These are phyloP conservation scores for Sabuloglossum arenarium DNA, from an alignment of 495 filamentous ascomycete genomes.

Conservation along the genomic window DNA sequence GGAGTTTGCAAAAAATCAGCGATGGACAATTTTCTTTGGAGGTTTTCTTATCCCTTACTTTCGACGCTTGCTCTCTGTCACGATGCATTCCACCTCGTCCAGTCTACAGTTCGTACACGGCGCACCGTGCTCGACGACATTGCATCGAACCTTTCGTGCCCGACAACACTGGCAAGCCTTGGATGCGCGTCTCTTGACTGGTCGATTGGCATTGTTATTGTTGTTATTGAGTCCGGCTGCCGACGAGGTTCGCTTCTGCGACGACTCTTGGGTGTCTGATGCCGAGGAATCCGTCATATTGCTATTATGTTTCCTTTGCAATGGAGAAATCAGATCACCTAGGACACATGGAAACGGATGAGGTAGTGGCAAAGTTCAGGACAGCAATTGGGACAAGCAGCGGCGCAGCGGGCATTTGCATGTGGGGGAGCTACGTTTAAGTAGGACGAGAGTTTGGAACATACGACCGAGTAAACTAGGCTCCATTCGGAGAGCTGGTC, in stretches of 20 bases:
- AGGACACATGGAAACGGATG: background rate
- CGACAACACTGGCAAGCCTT: slow-evolving; percentile 77
- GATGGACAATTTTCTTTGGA: no score
- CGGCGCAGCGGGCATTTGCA: no score
- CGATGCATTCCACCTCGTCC: slow-evolving; percentile 73
- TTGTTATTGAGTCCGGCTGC: slow-evolving; percentile 17
- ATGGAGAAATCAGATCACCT: background rate
- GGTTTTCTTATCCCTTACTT: no score
- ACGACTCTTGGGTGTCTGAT: slow-evolving; percentile 9
- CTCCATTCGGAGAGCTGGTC: background rate
- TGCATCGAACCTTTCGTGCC: slow-evolving; percentile 79
- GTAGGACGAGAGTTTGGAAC: background rate
- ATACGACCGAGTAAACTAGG: background rate
- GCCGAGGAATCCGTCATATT: slow-evolving; percentile 6
- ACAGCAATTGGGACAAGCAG: background rate
- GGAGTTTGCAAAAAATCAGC: background rate
- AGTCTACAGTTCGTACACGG: slow-evolving; percentile 81
- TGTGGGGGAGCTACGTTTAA: background rate
- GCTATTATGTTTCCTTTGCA: background rate
- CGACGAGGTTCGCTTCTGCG: slow-evolving; percentile 19
- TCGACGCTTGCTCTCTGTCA: slow-evolving; percentile 77
- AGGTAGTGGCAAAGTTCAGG: background rate
- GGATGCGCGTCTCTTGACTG: slow-evolving; percentile 64
- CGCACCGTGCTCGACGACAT: slow-evolving; percentile 70
- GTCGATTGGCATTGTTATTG: slow-evolving; percentile 18